These are phyloP conservation scores for Agaricales sp. DNA, from an alignment of 1,284 basidiomycete species.

Conservation along the genomic window DNA sequence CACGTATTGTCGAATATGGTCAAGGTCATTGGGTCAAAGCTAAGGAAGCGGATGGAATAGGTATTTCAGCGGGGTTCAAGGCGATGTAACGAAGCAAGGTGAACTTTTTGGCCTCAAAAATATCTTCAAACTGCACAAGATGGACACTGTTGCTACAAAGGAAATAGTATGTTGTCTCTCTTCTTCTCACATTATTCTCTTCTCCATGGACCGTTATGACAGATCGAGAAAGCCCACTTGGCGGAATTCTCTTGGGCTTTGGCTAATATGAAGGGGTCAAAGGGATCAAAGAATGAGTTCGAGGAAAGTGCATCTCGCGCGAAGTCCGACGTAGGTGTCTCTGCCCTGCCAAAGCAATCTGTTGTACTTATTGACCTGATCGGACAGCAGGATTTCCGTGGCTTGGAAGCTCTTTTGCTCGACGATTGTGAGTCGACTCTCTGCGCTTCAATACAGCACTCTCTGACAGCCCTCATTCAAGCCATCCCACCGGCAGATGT, in stretches of 20 bases:
- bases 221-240: conserved; percentile 70
- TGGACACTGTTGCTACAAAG: conserved; percentile 57
- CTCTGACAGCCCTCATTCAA: background rate
- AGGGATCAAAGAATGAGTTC: conserved; percentile 27
- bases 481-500: background rate
- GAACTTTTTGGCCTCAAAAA: conserved; percentile 79
- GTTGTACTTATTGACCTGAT: no score
- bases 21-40: background rate
- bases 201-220: background rate
- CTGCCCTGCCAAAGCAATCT: background rate
- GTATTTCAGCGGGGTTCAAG: conserved; percentile 76
- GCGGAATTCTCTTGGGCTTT: conserved; percentile 72
- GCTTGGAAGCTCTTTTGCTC: conserved; percentile 56
- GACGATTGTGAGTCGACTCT: conserved; percentile 42
- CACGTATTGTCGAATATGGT: conserved; percentile 17
- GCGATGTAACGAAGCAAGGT: conserved; percentile 60
- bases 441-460: background rate
- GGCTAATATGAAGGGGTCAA: conserved; percentile 44
- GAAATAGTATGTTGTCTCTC: conserved; percentile 44
- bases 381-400: conserved; percentile 35
- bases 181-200: no score
- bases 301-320: conserved; percentile 42
- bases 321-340: conserved; percentile 39
- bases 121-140: conserved; percentile 71
- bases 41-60: conserved; percentile 27